Evolutionary conservation across 345 rosid species (phyloP).

Genomic region (Murraya paniculata): DNA sequence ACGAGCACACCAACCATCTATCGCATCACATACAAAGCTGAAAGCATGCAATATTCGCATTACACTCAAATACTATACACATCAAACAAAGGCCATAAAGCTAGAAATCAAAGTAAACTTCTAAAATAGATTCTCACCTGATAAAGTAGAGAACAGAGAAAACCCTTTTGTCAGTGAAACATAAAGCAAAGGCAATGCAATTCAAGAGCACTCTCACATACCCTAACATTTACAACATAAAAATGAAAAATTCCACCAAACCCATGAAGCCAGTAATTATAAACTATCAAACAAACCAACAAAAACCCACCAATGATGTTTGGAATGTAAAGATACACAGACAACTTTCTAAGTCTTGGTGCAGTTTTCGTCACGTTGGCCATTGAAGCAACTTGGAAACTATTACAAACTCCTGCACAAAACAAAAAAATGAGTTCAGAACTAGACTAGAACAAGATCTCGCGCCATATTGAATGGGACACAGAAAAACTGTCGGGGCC

Average conservation of each 20-base stretch:
- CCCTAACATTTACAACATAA: conserved; percentile 36
- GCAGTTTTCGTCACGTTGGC: conserved; percentile 49
- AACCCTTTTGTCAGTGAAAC: conserved; percentile 75
- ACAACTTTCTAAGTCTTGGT: conserved; percentile 38
- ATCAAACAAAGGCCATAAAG: neutral
- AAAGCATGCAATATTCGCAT: conserved; percentile 15
- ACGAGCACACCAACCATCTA: conserved; percentile 97
- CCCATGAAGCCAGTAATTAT: neutral
- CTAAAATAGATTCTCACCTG: conserved; percentile 40
- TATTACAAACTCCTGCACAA: conserved; percentile 7
- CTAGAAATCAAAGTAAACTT: neutral
- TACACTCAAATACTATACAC: conserved; percentile 7
- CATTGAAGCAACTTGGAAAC: conserved; percentile 35
- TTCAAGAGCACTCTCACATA: conserved; percentile 77
- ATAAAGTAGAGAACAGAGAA: conserved; percentile 71
- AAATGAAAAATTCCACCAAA: neutral
- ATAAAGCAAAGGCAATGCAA: conserved; percentile 68
- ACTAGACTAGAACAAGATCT: neutral
- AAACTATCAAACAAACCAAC: neutral
- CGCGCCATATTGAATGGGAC: conserved; percentile 10
- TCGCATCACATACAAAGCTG: conserved; percentile 94
- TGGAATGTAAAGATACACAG: conserved; percentile 85
- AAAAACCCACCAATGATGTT: conserved; percentile 72
- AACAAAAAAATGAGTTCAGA: too few species aligned
- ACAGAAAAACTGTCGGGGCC: neutral